Base-by-base conservation (phyloP, 164 flowering plant genomes). In the Amborella trichopoda region DNA sequence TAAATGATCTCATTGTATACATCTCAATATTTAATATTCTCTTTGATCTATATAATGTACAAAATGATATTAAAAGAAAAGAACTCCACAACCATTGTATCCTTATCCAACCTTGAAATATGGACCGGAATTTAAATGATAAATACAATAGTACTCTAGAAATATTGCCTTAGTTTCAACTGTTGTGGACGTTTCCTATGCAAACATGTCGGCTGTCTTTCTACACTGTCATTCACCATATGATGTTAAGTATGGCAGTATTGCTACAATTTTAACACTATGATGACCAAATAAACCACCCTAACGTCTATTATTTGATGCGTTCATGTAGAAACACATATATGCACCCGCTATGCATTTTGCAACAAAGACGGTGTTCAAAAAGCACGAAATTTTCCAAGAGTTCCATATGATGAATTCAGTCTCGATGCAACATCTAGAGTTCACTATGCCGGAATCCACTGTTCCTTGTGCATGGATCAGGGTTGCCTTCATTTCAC, bases 261-360 rank as follows among this genome's bases (percentile, higher is more conserved):
- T 8, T 9, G 36, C 9, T 11, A 9, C 36, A 8, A 11, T 32
- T 32, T 32, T 32, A 9, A 9, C 9, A 32, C 36, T 8, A 11
- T 9, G 36, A 32, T 11, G 10, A 32, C 9, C 9, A 32, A 32
- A 9, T 11, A 32, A 11, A 11, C 11, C 11, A 32, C 11, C 11
- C 11, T 9, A 32, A 9, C 36, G 10, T 40, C 19, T 40, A 24
- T 17, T 40, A 1, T 24, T 40, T 3, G 12, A 19, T 12, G 23
- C 16, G 21, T 1, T 8, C 6, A 8, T 38, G 41, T n/a, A 38
- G 41, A 38, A 38, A 5, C 5, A 38, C 41, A 38, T 38, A 8
- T 38, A 38, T 38, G 41, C 41, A 8, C 41, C 41, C 19, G 16
- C 41, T n/a, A 38, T 38, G 41, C 41, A 38, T 38, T 38, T 38